phyloP scores from a whole-genome alignment of 805 yeast genomes.

The Lachancea mirantina region DNA sequence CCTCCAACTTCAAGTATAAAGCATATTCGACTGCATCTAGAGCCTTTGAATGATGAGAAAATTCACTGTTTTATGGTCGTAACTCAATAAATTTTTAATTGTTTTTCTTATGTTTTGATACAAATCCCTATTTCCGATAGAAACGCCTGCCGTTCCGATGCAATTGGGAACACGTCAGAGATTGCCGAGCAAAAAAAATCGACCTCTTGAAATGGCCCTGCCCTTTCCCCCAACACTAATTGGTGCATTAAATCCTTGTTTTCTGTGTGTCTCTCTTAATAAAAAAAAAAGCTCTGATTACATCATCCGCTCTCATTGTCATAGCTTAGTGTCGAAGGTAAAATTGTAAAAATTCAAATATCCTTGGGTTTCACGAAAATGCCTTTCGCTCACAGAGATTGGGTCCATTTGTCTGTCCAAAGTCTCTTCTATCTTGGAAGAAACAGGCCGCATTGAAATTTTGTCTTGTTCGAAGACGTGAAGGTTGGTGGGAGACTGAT shows the following conservation, averaged over 20 bases:
- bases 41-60: no score
- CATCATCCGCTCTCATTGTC: no score
- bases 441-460: conserved; percentile 2
- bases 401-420: conserved; percentile 15
- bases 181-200: no score
- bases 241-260: not conserved
- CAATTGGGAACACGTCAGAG: no score
- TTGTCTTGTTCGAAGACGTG: conserved; percentile 1
- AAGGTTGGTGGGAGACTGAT: conserved; percentile 14
- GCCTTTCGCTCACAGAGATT: conserved; percentile 17
- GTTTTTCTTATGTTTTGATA: no score
- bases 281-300: conserved; percentile 1
- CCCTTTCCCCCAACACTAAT: not conserved
- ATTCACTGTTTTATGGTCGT: no score
- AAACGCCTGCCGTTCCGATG: no score
- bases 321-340: conserved; percentile 9
- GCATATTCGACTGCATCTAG: no score
- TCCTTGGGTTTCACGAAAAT: conserved; percentile 25
- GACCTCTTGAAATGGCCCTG: no score
- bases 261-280: not conserved
- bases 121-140: no score
- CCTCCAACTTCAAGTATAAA: no score
- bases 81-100: no score
- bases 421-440: conserved; percentile 8
- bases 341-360: conserved; percentile 27